Percentiles rank a stretch among this genome's conserved stretches.
These are phyloP conservation scores for Hypoxylon sp. DNA, from an alignment of 2,329 filamentous ascomycete genomes.

Conservation along the genomic window DNA sequence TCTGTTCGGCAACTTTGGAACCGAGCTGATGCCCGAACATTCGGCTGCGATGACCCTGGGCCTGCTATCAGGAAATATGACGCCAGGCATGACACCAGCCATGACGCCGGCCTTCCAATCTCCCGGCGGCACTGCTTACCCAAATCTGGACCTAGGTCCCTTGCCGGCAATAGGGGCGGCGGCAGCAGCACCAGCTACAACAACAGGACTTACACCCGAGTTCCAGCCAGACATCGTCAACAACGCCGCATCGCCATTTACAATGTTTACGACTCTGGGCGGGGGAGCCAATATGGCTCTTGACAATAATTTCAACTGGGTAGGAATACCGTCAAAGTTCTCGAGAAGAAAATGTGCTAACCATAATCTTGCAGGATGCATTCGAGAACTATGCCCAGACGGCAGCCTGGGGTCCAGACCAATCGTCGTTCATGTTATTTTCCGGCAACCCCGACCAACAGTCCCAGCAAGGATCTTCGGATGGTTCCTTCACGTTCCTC, in stretches of 20 bases:
- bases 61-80: constrained; percentile 51
- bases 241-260: constrained; percentile 56
- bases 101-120: constrained; percentile 48
- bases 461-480: constrained; percentile 41
- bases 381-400: constrained; percentile 66
- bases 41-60: constrained; percentile 53
- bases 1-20: constrained; percentile 41
- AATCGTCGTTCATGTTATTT: constrained; percentile 60
- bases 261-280: constrained; percentile 59
- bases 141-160: constrained; percentile 55
- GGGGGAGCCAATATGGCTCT: constrained; percentile 54
- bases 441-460: constrained; percentile 45
- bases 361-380: constrained; percentile 52
- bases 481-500: constrained; percentile 44
- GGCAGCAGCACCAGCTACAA: constrained; percentile 27
- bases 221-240: constrained; percentile 49
- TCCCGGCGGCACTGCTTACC: constrained; percentile 49
- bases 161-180: constrained; percentile 36
- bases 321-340: constrained; percentile 48
- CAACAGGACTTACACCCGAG: constrained; percentile 49
- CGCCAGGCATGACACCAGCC: background rate
- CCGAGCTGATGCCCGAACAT: constrained; percentile 50
- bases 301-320: constrained; percentile 65
- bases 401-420: constrained; percentile 61
- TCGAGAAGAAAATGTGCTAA: constrained; percentile 37